Conservation (phyloP, 2,329 filamentous ascomycete species). For the Ophiostoma ulmi region DNA sequence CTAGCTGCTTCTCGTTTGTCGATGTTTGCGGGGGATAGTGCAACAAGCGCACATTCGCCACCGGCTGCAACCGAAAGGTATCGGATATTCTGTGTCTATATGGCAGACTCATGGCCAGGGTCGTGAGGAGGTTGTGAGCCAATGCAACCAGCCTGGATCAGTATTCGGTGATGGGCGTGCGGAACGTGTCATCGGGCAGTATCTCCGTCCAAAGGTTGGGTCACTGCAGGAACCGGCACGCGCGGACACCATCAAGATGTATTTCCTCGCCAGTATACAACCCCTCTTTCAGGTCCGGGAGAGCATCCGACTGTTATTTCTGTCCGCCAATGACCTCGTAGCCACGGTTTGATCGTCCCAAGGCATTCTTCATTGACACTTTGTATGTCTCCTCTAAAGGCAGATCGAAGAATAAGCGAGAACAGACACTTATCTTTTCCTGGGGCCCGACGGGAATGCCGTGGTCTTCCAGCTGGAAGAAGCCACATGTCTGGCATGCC, state of each 20-base stretch:
- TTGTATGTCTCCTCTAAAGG: background rate
- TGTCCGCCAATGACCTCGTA: background rate
- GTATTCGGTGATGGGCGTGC: background rate
- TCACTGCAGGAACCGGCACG: background rate
- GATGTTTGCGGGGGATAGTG: background rate
- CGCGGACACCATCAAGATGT: background rate
- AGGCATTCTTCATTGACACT: background rate
- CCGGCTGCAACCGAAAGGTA: background rate
- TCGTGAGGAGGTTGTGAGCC: background rate
- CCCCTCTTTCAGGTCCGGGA: background rate
- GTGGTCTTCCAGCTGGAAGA: background rate
- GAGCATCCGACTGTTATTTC: background rate
- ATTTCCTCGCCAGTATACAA: background rate
- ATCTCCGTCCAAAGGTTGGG: background rate
- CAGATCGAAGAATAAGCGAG: background rate
- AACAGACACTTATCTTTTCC: background rate
- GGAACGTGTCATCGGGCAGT: background rate
- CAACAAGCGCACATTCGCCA: background rate
- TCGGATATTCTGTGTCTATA: background rate
- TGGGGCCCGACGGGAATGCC: background rate
- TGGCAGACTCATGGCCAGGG: background rate
- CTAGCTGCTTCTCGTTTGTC: background rate
- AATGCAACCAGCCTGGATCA: background rate
- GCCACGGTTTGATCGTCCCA: background rate
- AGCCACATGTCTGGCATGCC: background rate